Base-by-base conservation (phyloP, 371 early-diverging fungal genomes). In the Actinomortierella wolfii region DNA sequence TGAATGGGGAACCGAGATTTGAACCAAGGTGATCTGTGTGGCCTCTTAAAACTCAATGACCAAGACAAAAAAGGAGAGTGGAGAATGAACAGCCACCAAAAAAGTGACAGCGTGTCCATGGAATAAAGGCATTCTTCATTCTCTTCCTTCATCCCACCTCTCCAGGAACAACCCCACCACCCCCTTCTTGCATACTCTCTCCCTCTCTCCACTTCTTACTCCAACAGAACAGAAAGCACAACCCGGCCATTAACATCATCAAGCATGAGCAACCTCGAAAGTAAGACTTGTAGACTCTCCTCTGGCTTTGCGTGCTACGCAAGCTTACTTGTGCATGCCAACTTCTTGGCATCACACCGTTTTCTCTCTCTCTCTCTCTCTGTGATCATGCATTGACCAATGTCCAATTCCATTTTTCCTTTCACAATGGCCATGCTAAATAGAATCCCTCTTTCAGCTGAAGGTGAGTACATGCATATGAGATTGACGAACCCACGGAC, bases 261-360 rank as follows among this genome's bases (percentile, higher is more conserved):
- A 24, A 55, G 49, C 54, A 71, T 71, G 73, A 71, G 73, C 51
- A 71, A 71, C 54, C 73, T 71, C 43, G 73, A 71, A 45, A 71
- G 73, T 71, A 66, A 41, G 68, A 48, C 26, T 18, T 17, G n/a
- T 24, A 51, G 1, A 26, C 18, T 48, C 49, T 3, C 13, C 28
- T 40, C 20, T 40, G 0, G 28, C 23, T 23, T 34, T 15, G 20
- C 44, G 51, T 25, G 21, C 1, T 28, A 18, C 40, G 15, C 26
- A n/a, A n/a, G n/a, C n/a, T n/a, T n/a, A n/a, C n/a, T n/a, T n/a
- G n/a, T n/a, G n/a, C n/a, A n/a, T n/a, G n/a, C n/a, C n/a, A n/a
- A n/a, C n/a, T n/a, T n/a, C n/a, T n/a, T n/a, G n/a, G n/a, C n/a
- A n/a, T n/a, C n/a, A n/a, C n/a, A n/a, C 21, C 20, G 3, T 14